A percentile compares a stretch with the other conserved stretches of the same genome.
Conservation (phyloP, 2,329 filamentous ascomycete genomes). For the Metarhizium anisopliae region DNA sequence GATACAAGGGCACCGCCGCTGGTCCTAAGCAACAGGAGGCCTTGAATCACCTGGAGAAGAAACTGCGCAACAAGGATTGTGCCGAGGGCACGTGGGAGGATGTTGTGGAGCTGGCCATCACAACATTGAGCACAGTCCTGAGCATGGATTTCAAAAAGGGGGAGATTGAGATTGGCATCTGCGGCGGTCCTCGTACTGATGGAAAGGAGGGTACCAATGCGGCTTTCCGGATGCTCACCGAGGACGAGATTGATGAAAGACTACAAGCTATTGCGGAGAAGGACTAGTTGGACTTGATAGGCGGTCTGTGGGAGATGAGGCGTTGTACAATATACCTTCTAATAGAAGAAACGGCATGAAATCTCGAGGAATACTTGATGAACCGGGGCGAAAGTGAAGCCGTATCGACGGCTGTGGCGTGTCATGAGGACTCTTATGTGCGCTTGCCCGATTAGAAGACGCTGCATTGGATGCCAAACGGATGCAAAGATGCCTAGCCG, state of each 20-base stretch:
- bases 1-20: slow-evolving; percentile 96
- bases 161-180: slow-evolving; percentile 96
- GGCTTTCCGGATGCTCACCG: slow-evolving; percentile 79
- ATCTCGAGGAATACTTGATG: not conserved
- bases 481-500: not conserved
- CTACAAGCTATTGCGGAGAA: slow-evolving; percentile 98
- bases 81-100: slow-evolving; percentile 94
- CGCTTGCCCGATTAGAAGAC: not conserved
- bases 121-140: slow-evolving; percentile 87
- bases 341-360: slow-evolving; percentile 1
- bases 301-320: not conserved
- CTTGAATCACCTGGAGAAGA: slow-evolving; percentile 97
- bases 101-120: slow-evolving; percentile 93
- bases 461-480: not conserved
- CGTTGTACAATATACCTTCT: not conserved
- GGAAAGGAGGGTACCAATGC: slow-evolving; percentile 74
- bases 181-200: slow-evolving; percentile 75
- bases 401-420: too few relatives aligned
- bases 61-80: slow-evolving; percentile 97
- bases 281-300: slow-evolving; percentile 52
- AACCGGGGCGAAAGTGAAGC: not conserved
- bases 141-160: slow-evolving; percentile 99
- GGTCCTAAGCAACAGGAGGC: slow-evolving; percentile 98
- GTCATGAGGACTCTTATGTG: not conserved
- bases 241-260: slow-evolving; percentile 97